Base-by-base conservation (phyloP, 352 stramenopile genomes). In the Globisporangium spinosum region DNA sequence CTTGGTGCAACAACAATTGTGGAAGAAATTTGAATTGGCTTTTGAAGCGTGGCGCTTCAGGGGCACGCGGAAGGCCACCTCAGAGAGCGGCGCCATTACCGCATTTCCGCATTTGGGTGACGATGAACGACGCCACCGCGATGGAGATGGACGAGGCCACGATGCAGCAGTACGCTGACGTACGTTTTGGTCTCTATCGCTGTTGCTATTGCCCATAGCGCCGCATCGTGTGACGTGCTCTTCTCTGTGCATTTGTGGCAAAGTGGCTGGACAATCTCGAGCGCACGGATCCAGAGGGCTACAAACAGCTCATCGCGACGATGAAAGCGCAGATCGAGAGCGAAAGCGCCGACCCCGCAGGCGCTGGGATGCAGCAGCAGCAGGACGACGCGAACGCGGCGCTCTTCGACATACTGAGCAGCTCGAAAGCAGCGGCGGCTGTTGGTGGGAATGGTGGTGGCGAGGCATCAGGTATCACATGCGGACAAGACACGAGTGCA, bases 231-330 rank as follows among this genome's bases (percentile, higher is more conserved):
- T 51, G 5, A 51, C 17, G 43, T 20, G 9, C 43, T 59, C 29
- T 45, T 29, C 27, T 43, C 29, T 23, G 13, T 58, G 25, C 25
- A 38, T 58, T 35, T 29, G 13, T 38, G 9, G 9, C 40, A 15
- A 56, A 94, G 87, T 87, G 77, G 73, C 75, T 94, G 40, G 85
- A 94, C 57, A 81, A 87, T 57, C 67, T 94, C 61, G 81, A 89
- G 59, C 78, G 79, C 54, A 87, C 80, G 10, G 85, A 94, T 59
- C 85, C 87, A 3, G 72, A 88, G 60, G 72, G 73, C 62, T 94
- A 93, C 70, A 70, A 80, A 47, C 70, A 79, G 23, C 72, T 92
- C 29, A 79, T 94, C n/a, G 67, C 71, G 9, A 80, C 79, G 27
- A 90, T 94, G 84, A 70, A 89, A 65, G 76, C 71, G 56, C 79